These are phyloP conservation scores for Thraustochytrium striatum DNA, from an alignment of 352 stramenopile species.

Conservation along the genomic window DNA sequence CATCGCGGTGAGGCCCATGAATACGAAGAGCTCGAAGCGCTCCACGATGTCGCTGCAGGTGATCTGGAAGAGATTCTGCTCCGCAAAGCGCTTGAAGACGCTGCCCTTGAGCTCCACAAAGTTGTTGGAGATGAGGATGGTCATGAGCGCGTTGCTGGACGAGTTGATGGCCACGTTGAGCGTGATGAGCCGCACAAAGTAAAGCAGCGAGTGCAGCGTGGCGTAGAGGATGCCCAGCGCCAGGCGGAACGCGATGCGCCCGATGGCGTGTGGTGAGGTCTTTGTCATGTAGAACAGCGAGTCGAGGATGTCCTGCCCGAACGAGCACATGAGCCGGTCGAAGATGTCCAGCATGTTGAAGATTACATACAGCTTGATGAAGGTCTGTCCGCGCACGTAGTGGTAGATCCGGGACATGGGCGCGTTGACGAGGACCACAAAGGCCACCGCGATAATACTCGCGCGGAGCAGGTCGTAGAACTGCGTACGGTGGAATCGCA, in stretches of 20 bases:
- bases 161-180: constrained; percentile 94
- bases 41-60: constrained; percentile 94
- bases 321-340: constrained; percentile 88
- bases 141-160: constrained; percentile 85
- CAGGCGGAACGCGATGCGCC: constrained; percentile 45
- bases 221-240: constrained; percentile 67
- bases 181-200: constrained; percentile 94
- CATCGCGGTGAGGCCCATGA: constrained; percentile 88
- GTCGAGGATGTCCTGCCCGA: constrained; percentile 94
- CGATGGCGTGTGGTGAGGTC: constrained; percentile 25
- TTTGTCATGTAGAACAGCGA: constrained; percentile 65
- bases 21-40: constrained; percentile 94
- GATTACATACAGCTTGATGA: constrained; percentile 98
- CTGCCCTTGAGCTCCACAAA: constrained; percentile 96
- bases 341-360: constrained; percentile 98
- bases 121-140: constrained; percentile 85
- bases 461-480: constrained; percentile 85
- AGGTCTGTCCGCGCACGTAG: constrained; percentile 91
- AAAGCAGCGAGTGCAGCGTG: constrained; percentile 83
- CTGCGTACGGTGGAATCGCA: constrained; percentile 71
- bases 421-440: constrained; percentile 70
- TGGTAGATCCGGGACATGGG: constrained; percentile 97
- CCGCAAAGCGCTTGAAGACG: constrained; percentile 96
- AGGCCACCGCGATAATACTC: constrained; percentile 71
- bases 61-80: constrained; percentile 95